Conservation (phyloP, 768 basidiomycete genomes). For the Naganishia vishniacii region DNA sequence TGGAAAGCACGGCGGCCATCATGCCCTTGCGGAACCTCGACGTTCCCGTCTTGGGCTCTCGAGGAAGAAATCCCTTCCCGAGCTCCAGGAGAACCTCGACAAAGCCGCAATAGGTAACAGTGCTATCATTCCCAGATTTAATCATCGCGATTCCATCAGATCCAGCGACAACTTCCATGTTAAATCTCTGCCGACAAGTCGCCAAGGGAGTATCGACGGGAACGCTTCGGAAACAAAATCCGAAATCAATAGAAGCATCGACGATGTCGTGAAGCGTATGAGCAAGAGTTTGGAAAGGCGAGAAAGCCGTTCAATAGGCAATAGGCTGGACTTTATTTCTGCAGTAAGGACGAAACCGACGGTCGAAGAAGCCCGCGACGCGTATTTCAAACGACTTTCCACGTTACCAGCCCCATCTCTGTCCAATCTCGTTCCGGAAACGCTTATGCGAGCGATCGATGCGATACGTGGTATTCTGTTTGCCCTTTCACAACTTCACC, state of each 20-base stretch:
- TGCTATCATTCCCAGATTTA: not conserved
- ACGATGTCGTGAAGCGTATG: slow-evolving; percentile 17
- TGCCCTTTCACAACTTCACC: slow-evolving; percentile 82
- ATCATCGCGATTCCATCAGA: slow-evolving; percentile 8
- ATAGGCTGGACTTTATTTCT: slow-evolving; percentile 12
- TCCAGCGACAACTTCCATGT: slow-evolving; percentile 17
- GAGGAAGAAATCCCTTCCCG: slow-evolving; percentile 78
- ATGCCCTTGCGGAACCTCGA: slow-evolving; percentile 40
- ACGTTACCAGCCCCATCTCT: slow-evolving; percentile 61
- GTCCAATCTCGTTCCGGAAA: slow-evolving; percentile 58
- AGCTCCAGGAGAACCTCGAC: slow-evolving; percentile 58
- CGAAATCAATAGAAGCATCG: slow-evolving; percentile 3
- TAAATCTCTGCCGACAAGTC: slow-evolving; percentile 10
- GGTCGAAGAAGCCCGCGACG: slow-evolving; percentile 74
- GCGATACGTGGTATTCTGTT: slow-evolving; percentile 89
- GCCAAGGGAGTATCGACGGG: slow-evolving; percentile 13
- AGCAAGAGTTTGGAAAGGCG: slow-evolving; percentile 19
- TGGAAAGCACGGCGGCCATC: slow-evolving; percentile 25
- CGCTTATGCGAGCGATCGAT: slow-evolving; percentile 69
- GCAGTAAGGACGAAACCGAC: slow-evolving; percentile 10
- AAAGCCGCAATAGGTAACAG: slow-evolving; percentile 49
- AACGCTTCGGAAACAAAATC: slow-evolving; percentile 3
- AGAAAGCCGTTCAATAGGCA: slow-evolving; percentile 14
- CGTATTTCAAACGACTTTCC: slow-evolving; percentile 90
- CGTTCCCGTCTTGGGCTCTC: slow-evolving; percentile 39